A percentile compares a stretch with the other conserved stretches of the same genome.
Conservation (phyloP, 345 rosid genomes). For the Bruguiera sexangula region DNA sequence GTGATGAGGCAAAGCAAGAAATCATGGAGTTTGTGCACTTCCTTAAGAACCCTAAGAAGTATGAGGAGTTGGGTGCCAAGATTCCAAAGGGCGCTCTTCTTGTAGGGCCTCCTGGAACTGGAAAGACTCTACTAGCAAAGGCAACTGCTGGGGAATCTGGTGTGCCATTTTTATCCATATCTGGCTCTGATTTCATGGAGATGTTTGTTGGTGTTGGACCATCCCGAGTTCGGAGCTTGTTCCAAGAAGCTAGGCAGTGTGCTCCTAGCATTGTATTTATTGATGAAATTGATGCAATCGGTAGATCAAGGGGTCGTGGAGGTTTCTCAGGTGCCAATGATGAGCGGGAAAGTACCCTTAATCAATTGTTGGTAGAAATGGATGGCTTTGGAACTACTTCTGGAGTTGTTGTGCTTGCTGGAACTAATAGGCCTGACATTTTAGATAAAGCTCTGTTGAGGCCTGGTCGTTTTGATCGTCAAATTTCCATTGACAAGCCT, state of each 20-base stretch:
- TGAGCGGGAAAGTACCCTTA: slow-evolving; percentile 41
- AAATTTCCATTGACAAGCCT: slow-evolving; percentile 32
- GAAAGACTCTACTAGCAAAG: slow-evolving; percentile 45
- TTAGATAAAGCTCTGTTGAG: slow-evolving; percentile 38
- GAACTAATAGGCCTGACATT: slow-evolving; percentile 93
- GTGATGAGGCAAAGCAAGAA: slow-evolving; percentile 42
- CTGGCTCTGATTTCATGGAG: slow-evolving; percentile 43
- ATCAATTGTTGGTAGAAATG: slow-evolving; percentile 42
- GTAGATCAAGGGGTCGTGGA: slow-evolving; percentile 58
- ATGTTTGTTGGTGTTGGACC: slow-evolving; percentile 51
- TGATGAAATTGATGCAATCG: slow-evolving; percentile 71
- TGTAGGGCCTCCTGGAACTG: slow-evolving; percentile 46
- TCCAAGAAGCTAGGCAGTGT: slow-evolving; percentile 40
- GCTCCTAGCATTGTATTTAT: slow-evolving; percentile 43
- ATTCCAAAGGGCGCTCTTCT: slow-evolving; percentile 46
- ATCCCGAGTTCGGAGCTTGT: slow-evolving; percentile 39
- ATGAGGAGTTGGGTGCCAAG: slow-evolving; percentile 39
- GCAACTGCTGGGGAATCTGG: slow-evolving; percentile 47
- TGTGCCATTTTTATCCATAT: slow-evolving; percentile 35
- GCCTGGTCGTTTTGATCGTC: slow-evolving; percentile 42
- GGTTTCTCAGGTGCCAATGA: slow-evolving; percentile 56
- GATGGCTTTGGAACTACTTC: slow-evolving; percentile 40
- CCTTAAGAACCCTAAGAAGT: slow-evolving; percentile 43
- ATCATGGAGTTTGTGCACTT: slow-evolving; percentile 90
- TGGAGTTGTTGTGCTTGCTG: slow-evolving; percentile 79